These are phyloP conservation scores for Ogataea chonburiensis DNA, from an alignment of 805 yeast genomes.

Conservation along the genomic window DNA sequence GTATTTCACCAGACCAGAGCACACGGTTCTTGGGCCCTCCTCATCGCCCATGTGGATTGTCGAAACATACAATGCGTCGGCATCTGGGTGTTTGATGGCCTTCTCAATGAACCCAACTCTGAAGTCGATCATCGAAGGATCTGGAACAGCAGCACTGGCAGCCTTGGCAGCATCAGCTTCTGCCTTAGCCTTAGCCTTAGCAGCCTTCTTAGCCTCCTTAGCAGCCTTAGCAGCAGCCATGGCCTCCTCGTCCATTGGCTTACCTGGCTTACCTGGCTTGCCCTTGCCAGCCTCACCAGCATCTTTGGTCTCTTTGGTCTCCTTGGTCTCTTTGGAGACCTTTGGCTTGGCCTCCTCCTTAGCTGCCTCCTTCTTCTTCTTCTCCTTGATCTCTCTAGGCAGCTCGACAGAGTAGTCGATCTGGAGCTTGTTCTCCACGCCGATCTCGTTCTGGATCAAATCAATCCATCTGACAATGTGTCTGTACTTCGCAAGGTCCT, in stretches of 20 bases:
- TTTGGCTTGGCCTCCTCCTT: slow-evolving; percentile 18
- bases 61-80: slow-evolving; percentile 93
- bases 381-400: slow-evolving; percentile 52
- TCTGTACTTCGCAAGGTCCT: slow-evolving; percentile 63
- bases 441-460: slow-evolving; percentile 66
- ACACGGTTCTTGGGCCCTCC: slow-evolving; percentile 96
- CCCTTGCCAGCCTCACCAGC: slow-evolving; percentile 6
- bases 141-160: slow-evolving; percentile 58
- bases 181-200: slow-evolving; percentile 58
- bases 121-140: slow-evolving; percentile 85
- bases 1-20: slow-evolving; percentile 92
- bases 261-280: slow-evolving; percentile 19
- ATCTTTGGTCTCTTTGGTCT: slow-evolving; percentile 8
- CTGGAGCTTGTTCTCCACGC: slow-evolving; percentile 51
- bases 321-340: slow-evolving; percentile 17
- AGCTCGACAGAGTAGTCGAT: slow-evolving; percentile 61
- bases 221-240: slow-evolving; percentile 35
- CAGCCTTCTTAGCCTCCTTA: slow-evolving; percentile 41
- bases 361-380: slow-evolving; percentile 35
- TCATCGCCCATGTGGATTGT: slow-evolving; percentile 96
- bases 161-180: slow-evolving; percentile 43
- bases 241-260: slow-evolving; percentile 31
- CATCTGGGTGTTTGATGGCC: slow-evolving; percentile 96
- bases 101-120: slow-evolving; percentile 96
- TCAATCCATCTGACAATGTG: slow-evolving; percentile 94